Evolutionary conservation across 768 basidiomycete species (phyloP).

Genomic region (Cyclocybe aegerita): DNA sequence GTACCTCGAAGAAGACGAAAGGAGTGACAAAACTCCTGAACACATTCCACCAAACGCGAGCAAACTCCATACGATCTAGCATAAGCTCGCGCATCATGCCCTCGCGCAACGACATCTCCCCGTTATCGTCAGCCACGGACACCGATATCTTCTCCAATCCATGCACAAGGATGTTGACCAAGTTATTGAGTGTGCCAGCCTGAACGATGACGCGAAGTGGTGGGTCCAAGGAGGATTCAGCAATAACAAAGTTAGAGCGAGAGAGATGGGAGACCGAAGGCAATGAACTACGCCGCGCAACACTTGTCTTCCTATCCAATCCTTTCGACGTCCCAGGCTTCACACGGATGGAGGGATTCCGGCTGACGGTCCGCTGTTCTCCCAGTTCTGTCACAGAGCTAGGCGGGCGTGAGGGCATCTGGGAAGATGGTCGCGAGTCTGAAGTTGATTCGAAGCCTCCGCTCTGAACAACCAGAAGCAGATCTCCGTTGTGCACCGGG

Average conservation of each 20-base stretch:
- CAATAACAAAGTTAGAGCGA: constrained; percentile 52
- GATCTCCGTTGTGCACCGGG: constrained; percentile 72
- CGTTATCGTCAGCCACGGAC: constrained; percentile 83
- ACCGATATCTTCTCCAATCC: constrained; percentile 78
- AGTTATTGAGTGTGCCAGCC: constrained; percentile 72
- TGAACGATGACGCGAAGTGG: constrained; percentile 76
- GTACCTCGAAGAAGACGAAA: constrained; percentile 81
- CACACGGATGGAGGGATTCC: constrained; percentile 77
- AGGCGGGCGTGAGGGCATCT: constrained; percentile 66
- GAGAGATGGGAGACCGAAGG: constrained; percentile 72
- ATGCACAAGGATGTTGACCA: constrained; percentile 75
- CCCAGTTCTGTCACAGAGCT: constrained; percentile 53
- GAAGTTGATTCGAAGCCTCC: constrained; percentile 44
- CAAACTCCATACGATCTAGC: constrained; percentile 73
- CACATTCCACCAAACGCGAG: constrained; percentile 78
- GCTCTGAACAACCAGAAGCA: constrained; percentile 67
- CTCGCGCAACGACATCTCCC: constrained; percentile 76
- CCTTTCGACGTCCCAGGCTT: constrained; percentile 68
- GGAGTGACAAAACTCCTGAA: constrained; percentile 84
- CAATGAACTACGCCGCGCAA: constrained; percentile 73
- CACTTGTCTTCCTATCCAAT: constrained; percentile 74
- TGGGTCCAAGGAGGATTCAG: constrained; percentile 67
- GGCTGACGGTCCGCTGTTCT: constrained; percentile 43
- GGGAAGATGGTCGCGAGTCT: constrained; percentile 57
- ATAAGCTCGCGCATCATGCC: constrained; percentile 71